Base-by-base conservation (phyloP, 2,329 filamentous ascomycete species). In the Aspergillus tubingensis region DNA sequence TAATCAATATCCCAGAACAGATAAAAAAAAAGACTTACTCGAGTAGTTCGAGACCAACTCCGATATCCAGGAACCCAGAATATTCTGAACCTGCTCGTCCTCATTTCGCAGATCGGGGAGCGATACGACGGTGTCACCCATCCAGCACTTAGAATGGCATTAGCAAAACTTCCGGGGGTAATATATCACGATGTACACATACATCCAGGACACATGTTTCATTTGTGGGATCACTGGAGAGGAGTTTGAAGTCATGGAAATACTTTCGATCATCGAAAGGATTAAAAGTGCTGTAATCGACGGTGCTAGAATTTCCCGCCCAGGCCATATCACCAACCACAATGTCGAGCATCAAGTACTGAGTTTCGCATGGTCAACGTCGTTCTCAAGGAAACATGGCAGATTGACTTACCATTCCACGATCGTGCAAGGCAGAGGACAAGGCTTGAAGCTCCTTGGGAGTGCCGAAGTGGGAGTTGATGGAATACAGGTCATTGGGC, bases 31-130 rank as follows among this genome's bases (percentile, higher is more conserved):
- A 8, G 17, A 3, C 53, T 86, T 85, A 75, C 89, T 86, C 13
- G 77, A 78, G 67, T 88, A 90, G 63, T 86, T 83, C 3, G 78
- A 69, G 2, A 89, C 82, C 1, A 89, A 75, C 48, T 76, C 76
- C 23, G 70, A 70, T 65, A 90, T 79, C 88, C 88, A 90, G n/a
- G 75, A 71, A 54, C 84, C 76, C 68, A 83, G 84, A 3, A 83
- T 75, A 15, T 69, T 68, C 27, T 80, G 79, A 13, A 89, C 82
- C 1, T 72, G 69, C 0, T 74, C 54, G 43, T 79, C 76, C 48
- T 83, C 79, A 0, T 87, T 90, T 57, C 84, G 76, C 10, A 90
- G 72, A 63, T 90, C 88, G 0, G 87, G 85, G 0, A 90, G 82
- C 0, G 80, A 78, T 10, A 84, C 80, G 21, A 78, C 80, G 13